Evolutionary conservation across 225 moss, liverwort and hornwort species (phyloP).

Genomic region (Pleurozium schreberi): DNA sequence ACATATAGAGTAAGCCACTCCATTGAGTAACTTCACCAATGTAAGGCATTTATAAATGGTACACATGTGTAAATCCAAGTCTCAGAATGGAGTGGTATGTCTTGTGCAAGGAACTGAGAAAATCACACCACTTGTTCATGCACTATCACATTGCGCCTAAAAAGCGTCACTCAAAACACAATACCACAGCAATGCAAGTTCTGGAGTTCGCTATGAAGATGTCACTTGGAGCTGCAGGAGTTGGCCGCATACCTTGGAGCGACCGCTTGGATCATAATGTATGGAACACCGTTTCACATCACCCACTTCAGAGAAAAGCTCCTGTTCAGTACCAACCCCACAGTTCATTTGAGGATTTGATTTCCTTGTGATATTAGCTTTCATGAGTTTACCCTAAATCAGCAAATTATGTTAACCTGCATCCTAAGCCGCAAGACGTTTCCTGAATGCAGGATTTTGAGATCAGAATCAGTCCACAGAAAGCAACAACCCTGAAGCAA

Average conservation of each 20-base stretch:
- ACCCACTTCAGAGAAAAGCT: slow-evolving; percentile 90
- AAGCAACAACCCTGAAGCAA: background rate
- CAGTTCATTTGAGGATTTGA: background rate
- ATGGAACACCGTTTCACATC: slow-evolving; percentile 87
- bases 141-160: background rate
- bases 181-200: background rate
- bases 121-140: background rate
- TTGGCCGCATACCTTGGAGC: slow-evolving; percentile 55
- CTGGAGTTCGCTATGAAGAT: background rate
- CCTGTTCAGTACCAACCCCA: slow-evolving; percentile 28
- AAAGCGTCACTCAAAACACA: background rate
- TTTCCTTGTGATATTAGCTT: background rate
- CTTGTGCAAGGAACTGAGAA: background rate
- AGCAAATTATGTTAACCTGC: background rate
- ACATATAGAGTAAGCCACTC: background rate
- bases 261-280: slow-evolving; percentile 81
- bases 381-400: background rate
- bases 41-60: background rate
- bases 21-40: background rate
- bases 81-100: background rate
- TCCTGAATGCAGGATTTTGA: background rate
- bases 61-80: background rate
- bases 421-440: background rate
- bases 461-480: background rate
- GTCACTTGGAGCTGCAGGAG: background rate